A percentile compares a stretch with the other conserved stretches of the same genome.
These are phyloP conservation scores for Diplosphaera chodatii DNA, from an alignment of 139 green algal species.

Conservation along the genomic window DNA sequence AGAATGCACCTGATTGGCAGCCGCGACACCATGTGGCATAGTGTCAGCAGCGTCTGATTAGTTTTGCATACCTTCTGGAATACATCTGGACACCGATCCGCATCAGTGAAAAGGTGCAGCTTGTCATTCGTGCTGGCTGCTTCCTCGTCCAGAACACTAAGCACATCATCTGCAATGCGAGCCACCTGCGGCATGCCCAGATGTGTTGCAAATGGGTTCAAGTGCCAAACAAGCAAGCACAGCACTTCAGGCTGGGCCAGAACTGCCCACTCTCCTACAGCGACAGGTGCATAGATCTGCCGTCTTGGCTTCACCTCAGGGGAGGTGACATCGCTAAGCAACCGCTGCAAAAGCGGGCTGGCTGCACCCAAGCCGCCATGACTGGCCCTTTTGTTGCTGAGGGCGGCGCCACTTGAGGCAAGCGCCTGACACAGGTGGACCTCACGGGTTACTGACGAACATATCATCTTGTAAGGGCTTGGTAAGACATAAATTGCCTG, in stretches of 20 bases:
- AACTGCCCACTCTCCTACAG: too few species aligned
- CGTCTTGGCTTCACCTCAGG: not conserved
- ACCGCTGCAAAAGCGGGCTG: slow-evolving; percentile 34
- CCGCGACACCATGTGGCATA: too few species aligned
- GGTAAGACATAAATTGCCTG: too few species aligned
- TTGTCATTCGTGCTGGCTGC: slow-evolving; percentile 40
- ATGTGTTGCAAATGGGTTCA: too few species aligned
- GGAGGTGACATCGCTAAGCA: slow-evolving; percentile 29
- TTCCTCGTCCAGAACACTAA: slow-evolving; percentile 35
- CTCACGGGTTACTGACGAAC: too few species aligned
- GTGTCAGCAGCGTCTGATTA: too few species aligned
- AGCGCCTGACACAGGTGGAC: too few species aligned
- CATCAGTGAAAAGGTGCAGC: slow-evolving; percentile 22
- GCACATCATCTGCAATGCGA: slow-evolving; percentile 17
- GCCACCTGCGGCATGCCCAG: slow-evolving; percentile 17
- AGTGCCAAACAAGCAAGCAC: too few species aligned
- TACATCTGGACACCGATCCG: slow-evolving; percentile 37
- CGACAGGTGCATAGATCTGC: too few species aligned
- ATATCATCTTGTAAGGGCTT: too few species aligned
- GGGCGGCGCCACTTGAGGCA: not conserved
- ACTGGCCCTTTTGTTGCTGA: not conserved
- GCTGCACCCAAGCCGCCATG: not conserved
- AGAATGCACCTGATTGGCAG: too few species aligned
- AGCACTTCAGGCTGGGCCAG: too few species aligned
- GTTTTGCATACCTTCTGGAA: not conserved